Percentiles rank a stretch among this genome's conserved stretches.
These are phyloP conservation scores for Stagonosporopsis vannaccii DNA, from an alignment of 2,329 filamentous ascomycete species.

Conservation along the genomic window DNA sequence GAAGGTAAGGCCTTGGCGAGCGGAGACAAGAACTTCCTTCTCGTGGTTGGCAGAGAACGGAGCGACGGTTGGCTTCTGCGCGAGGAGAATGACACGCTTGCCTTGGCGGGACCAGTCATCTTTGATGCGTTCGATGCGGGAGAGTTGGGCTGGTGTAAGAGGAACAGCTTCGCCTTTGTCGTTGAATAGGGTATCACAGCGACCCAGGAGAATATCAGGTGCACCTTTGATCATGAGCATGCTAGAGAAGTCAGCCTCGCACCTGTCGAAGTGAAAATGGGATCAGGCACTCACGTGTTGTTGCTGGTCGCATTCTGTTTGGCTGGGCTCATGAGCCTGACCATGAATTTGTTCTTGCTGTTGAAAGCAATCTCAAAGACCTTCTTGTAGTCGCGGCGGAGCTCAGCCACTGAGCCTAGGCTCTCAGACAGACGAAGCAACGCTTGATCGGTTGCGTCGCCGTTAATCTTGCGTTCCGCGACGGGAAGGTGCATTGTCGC, in stretches of 20 bases:
- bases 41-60: slow-evolving; percentile 60
- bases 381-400: slow-evolving; percentile 69
- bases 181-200: slow-evolving; percentile 66
- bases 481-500: slow-evolving; percentile 67
- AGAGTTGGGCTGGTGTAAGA: slow-evolving; percentile 57
- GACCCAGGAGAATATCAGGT: slow-evolving; percentile 73
- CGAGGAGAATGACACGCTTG: slow-evolving; percentile 71
- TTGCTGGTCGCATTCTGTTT: slow-evolving; percentile 39
- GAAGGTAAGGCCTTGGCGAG: slow-evolving; percentile 58
- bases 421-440: slow-evolving; percentile 74
- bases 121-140: slow-evolving; percentile 66
- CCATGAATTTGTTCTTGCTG: slow-evolving; percentile 85
- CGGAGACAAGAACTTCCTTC: slow-evolving; percentile 63
- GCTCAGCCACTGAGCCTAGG: slow-evolving; percentile 66
- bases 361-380: slow-evolving; percentile 72
- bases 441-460: slow-evolving; percentile 79
- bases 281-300: slow-evolving; percentile 26
- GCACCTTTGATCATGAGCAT: slow-evolving; percentile 80
- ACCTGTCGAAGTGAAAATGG: background rate
- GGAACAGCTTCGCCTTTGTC: slow-evolving; percentile 60
- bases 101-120: slow-evolving; percentile 73
- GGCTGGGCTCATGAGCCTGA: slow-evolving; percentile 63
- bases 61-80: slow-evolving; percentile 63
- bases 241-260: slow-evolving; percentile 21
- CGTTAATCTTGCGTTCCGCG: slow-evolving; percentile 69